These are phyloP conservation scores for Corymbia calophylla DNA, from an alignment of 441 rosid species.

Conservation along the genomic window DNA sequence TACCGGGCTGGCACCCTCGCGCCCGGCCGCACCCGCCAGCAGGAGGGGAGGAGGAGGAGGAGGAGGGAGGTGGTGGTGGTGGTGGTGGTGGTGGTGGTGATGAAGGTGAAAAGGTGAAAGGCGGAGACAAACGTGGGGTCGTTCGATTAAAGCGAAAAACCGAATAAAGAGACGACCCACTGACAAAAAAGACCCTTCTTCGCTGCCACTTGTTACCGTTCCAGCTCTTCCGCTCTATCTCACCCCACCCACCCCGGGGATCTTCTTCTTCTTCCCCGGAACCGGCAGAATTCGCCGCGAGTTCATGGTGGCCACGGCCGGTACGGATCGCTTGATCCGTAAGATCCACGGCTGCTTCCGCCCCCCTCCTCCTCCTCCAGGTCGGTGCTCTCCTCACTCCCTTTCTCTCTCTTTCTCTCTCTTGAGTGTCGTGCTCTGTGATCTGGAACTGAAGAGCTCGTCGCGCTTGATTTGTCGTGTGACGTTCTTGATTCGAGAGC, in stretches of 20 bases:
- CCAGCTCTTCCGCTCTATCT: neutral
- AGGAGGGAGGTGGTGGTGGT: neutral
- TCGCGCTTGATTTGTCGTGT: neutral
- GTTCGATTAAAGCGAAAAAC: neutral
- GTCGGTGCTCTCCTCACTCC: neutral
- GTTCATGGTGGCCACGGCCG: neutral
- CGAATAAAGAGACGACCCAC: neutral
- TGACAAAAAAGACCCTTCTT: neutral
- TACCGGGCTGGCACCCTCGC: neutral
- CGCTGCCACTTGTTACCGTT: neutral
- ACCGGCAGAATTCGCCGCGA: neutral
- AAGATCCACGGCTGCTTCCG: neutral
- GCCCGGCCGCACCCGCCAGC: too few species aligned
- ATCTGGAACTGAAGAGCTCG: neutral
- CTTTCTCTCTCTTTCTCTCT: neutral
- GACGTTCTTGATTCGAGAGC: neutral
- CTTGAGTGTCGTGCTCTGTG: neutral
- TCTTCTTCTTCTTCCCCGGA: too few species aligned
- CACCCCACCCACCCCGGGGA: too few species aligned
- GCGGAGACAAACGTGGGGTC: neutral
- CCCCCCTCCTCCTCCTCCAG: neutral
- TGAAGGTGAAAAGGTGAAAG: neutral
- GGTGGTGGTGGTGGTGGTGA: too few species aligned
- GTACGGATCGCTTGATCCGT: neutral
- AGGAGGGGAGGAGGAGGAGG: neutral